A percentile compares a stretch with the other conserved stretches of the same genome.
Evolutionary conservation across 1,284 basidiomycete genomes (phyloP).

Genomic region (Trametes pubescens): DNA sequence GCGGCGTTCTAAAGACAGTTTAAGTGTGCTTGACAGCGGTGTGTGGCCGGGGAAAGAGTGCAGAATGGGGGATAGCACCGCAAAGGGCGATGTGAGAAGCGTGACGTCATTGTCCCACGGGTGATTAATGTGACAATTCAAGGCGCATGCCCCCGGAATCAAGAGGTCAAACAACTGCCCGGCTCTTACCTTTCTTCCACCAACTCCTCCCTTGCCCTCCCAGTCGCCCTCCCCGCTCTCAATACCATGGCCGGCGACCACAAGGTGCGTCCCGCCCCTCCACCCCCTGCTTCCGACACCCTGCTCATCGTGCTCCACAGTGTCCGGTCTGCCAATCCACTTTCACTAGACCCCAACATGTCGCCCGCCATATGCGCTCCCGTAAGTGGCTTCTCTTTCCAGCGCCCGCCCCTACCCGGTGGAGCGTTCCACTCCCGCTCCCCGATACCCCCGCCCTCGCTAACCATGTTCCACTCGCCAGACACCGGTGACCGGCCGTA

Average conservation of each 20-base stretch:
- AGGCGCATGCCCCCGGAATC: conserved; percentile 17
- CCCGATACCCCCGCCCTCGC: conserved; percentile 27
- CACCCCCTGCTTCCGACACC: conserved; percentile 18
- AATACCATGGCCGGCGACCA: conserved; percentile 49
- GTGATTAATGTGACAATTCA: conserved; percentile 32
- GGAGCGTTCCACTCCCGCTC: conserved; percentile 28
- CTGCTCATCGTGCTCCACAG: conserved; percentile 31
- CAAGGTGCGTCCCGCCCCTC: conserved; percentile 41
- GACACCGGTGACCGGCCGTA: conserved; percentile 94
- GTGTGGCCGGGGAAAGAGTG: not conserved
- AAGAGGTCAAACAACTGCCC: conserved; percentile 23
- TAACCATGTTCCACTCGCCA: conserved; percentile 44
- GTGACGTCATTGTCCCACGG: conserved; percentile 36
- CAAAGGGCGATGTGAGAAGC: conserved; percentile 14
- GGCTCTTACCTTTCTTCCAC: conserved; percentile 34
- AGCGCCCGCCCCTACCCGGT: conserved; percentile 27
- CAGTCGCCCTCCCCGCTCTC: conserved; percentile 5
- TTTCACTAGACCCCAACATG: conserved; percentile 90
- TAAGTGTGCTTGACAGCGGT: not conserved
- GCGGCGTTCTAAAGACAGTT: not conserved
- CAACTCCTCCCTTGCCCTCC: conserved; percentile 25
- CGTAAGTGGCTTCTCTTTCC: conserved; percentile 60
- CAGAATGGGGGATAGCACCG: not conserved
- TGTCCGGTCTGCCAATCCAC: conserved; percentile 88
- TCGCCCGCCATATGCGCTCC: conserved; percentile 89